Evolutionary conservation across 768 basidiomycete genomes (phyloP), one percentile per base, ranked within the genome.

Genomic region (Calocybe indica): DNA sequence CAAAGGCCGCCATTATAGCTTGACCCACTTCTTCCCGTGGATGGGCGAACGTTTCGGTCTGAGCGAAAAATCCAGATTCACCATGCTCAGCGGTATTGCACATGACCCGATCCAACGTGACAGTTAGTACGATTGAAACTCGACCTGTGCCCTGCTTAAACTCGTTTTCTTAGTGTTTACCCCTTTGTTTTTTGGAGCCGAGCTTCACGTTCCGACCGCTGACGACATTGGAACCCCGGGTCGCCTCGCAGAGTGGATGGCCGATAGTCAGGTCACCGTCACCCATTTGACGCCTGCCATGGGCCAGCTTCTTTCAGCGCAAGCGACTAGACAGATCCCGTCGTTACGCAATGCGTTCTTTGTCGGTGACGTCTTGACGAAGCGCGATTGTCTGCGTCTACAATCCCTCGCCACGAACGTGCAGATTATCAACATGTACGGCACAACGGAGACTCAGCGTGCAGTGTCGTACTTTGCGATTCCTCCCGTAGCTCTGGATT

Each of bases 21-120:
- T 99, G 54, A 99, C 96, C 0, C 96, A 98, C 63, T 99, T 98
- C 77, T 98, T 98, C 80, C 94, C 94, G 2, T 99, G 96, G 96
- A 98, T 99, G 96, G 86, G 87, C 14, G 70, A 91, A 61, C 69
- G 83, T 30, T 99, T 98, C 61, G 83, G 78, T 1, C 67, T 99
- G 41, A 70, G 73, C 34, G 73, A 82, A 49, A 66, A 73, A 30
- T 91, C 88, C 52, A 90, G 82, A 65, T 99, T 96, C 60, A 98
- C 96, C 0, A 98, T 99, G 96, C 78, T 99, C 30, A 94, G 92
- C 56, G 96, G 96, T 13, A 99, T 99, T 46, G 96, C 96, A 9
- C 96, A 99, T 59, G 96, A 99, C 67, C 96, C 96, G 7, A 96
- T 99, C 55, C 96, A 99, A 62, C 82, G 96, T 55, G 96, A 99